Evolutionary conservation across 2,329 filamentous ascomycete genomes (phyloP).

Genomic region (Aspergillus sp.): DNA sequence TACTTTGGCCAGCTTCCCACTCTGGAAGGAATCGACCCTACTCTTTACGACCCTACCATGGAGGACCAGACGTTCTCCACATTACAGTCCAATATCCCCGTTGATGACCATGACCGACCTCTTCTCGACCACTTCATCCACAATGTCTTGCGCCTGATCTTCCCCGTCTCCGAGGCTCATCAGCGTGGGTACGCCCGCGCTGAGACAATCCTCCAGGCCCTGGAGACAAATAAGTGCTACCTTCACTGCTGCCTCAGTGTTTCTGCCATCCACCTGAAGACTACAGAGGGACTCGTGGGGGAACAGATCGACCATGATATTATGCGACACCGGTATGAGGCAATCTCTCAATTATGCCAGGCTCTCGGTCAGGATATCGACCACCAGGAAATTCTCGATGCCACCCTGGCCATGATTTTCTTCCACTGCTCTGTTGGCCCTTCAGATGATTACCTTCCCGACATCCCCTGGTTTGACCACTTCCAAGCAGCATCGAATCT

Average conservation of each 20-base stretch:
- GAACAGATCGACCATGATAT: conserved; percentile 86
- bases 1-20: conserved; percentile 56
- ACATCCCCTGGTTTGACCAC: conserved; percentile 96
- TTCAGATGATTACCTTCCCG: conserved; percentile 75
- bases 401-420: conserved; percentile 90
- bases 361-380: conserved; percentile 74
- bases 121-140: conserved; percentile 88
- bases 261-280: conserved; percentile 86
- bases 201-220: conserved; percentile 77
- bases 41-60: conserved; percentile 12
- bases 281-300: conserved; percentile 59
- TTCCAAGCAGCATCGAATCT: conserved; percentile 86
- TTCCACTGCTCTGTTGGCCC: conserved; percentile 91
- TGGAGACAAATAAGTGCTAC: conserved; percentile 89
- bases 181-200: conserved; percentile 77
- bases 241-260: conserved; percentile 94
- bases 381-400: conserved; percentile 84
- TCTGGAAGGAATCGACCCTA: conserved; percentile 23
- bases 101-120: conserved; percentile 82
- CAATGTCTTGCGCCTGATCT: conserved; percentile 80
- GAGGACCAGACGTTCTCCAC: conserved; percentile 46
- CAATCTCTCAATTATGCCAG: conserved; percentile 79
- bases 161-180: conserved; percentile 86
- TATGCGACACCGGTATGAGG: conserved; percentile 85
- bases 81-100: conserved; percentile 68